Evolutionary conservation across 108 stramenopile species (phyloP).

Genomic region (Epithemia pelagica): DNA sequence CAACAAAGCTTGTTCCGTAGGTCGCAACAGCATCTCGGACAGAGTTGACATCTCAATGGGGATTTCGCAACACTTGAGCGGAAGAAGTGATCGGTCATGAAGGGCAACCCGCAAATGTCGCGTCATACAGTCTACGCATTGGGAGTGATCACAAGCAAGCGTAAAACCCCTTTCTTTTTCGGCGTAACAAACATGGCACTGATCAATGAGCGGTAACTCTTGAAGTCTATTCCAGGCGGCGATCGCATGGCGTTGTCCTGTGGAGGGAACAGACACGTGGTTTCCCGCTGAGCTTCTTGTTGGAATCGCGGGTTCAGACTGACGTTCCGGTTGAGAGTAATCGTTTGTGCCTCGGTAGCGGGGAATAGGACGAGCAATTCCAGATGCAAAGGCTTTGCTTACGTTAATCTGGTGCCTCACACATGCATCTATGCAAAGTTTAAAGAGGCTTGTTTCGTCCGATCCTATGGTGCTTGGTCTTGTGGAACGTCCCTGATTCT

Average conservation of each 20-base stretch:
- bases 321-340: background rate
- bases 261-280: background rate
- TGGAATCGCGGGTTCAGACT: background rate
- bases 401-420: constrained; percentile 30
- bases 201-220: constrained; percentile 22
- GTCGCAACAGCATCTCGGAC: constrained; percentile 14
- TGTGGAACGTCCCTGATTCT: background rate
- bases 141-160: constrained; percentile 32
- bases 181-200: constrained; percentile 38
- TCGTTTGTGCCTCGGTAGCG: constrained; percentile 3
- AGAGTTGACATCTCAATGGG: constrained; percentile 41
- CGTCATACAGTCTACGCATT: constrained; percentile 30
- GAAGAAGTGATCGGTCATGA: constrained; percentile 33
- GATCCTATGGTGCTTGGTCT: constrained; percentile 10
- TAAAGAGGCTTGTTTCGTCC: constrained; percentile 31
- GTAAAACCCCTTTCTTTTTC: constrained; percentile 20
- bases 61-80: constrained; percentile 45
- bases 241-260: background rate
- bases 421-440: constrained; percentile 25
- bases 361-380: constrained; percentile 19
- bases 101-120: constrained; percentile 29
- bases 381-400: constrained; percentile 23
- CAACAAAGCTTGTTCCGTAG: constrained; percentile 15
- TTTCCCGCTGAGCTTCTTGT: background rate
- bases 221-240: background rate